Base-by-base conservation (phyloP, 768 basidiomycete species). In the Psilocybe tampanensis region DNA sequence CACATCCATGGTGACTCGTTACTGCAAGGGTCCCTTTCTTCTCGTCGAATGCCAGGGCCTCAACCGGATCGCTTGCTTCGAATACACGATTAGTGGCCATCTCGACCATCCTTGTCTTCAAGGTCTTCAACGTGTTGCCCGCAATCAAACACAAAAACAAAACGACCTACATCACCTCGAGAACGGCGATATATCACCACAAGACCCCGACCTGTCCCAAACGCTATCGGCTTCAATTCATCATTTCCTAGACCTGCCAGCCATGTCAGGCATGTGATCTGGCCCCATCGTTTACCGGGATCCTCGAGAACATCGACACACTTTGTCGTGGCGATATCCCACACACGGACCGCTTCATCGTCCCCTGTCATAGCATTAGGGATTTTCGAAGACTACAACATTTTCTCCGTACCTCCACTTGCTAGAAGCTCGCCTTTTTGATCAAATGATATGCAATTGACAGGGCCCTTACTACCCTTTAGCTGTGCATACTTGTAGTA, bases 21-120 rank as follows among this genome's bases (percentile, higher is more conserved):
- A 51, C 23, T 8, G 52, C 55, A 0, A 61, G 39, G 18, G 23
- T 11, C 21, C 44, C 49, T 19, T 41, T 56, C 17, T 29, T 23
- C 12, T 24, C 15, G 42, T 61, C 52, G 34, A 44, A 61, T 17
- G 44, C 52, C 17, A 61, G 53, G 0, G 59, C 49, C 48, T 60
- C 59, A 12, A 60, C 59, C 1, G 55, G 55, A 34, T 60, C 55
- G n/a, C 52, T 57, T 3, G 49, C 49, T 15, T 51, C 50, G 29
- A 60, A 60, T 3, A 56, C 42, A 17, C 51, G 15, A 23, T 33
- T 60, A 17, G 50, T 60, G 1, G 60, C 49, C 26, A 54, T 13
- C 43, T 54, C 52, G 2, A 54, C 42, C 52, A 44, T 44, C 19
- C 12, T 13, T n/a, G n/a, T 13, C 36, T 39, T 39, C 7, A 13